Base-by-base conservation (phyloP, 176 grass and related monocot species). In the Thinopyrum elongatum region DNA sequence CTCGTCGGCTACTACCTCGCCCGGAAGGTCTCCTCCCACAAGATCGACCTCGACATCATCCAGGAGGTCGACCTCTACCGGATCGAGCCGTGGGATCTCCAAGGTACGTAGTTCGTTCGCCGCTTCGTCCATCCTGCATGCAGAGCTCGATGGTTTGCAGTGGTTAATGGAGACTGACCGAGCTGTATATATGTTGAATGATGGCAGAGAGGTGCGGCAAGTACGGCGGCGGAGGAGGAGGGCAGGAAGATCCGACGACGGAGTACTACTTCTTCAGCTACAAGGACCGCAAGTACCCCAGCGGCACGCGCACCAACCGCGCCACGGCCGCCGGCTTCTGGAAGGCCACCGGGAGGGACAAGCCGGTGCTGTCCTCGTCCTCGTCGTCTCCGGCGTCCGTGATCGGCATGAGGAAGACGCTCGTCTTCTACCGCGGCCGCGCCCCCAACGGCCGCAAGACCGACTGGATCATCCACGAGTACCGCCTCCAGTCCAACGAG, bases 261-360 rank as follows among this genome's bases (percentile, higher is more conserved):
- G 97, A 98, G 70, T 95, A 87, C 90, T 98, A 98, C 90, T 95
- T 98, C 82, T 98, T 98, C 76, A 98, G 97, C 76, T 96, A 84
- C 88, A 98, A 98, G 82, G 97, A 98, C 79, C 86, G 97, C 69
- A 98, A 98, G 85, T 98, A 98, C 76, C 97, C 94, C 2, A 98
- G 97, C 60, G 94, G 97, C 28, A 98, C 97, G 13, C 84, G 97
- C 16, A 98, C 97, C 3, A 98, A 98, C 83, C 89, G 97, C 39
- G 94, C 97, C 35, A 98, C 97, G 9, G 59, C 90, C 8, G 94
- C 97, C 0, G 97, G 97, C 8, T 98, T 98, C 78, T 98, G 97
- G 97, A 98, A 98, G 89, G 97, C 97, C 6, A 98, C 97, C 0
- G 97, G 97, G 2, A 81, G 97, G 70, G 94, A 96, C 90, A 98